Evolutionary conservation across 2,329 filamentous ascomycete species (phyloP), one percentile per base, ranked within the genome.

Genomic region (Trichoderma sp.): DNA sequence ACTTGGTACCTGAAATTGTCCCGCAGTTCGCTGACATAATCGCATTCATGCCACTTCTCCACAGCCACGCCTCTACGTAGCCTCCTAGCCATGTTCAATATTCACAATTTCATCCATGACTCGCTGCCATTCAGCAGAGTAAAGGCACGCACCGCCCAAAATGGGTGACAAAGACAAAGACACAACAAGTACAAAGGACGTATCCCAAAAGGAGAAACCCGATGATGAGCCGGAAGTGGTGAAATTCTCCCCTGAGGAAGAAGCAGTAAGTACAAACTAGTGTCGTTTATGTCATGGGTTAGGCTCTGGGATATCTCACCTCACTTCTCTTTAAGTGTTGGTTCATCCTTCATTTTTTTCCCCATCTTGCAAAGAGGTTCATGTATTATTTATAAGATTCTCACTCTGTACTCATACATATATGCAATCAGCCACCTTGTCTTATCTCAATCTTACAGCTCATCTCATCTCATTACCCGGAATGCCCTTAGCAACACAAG

Each of bases 231-330:
- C 71, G 0, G 78, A 80, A n/a, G 76, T 76, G 68, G 63, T 78
- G 28, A 74, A 80, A 78, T 88, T 89, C 75, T 79, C 87, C 1
- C 84, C 87, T 2, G 86, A 89, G 71, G 86, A 90, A 77, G 88
- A 90, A 82, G 84, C 84, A 75, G 87, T 86, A 83, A 78, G 85
- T 43, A 1, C 14, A 24, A 2, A 21, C 1, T 39, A 28, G 11
- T 21, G 1, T 11, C 39, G 30, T 30, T 56, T 26, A 66, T 51
- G 53, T 43, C 57, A 34, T 30, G 8, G 8, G 5, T 39, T 51
- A 34, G 57, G 26, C 53, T 61, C 53, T 21, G 12, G 8, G 28
- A 61, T 30, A 43, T 39, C 64, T 21, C 47, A 14, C 11, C 3
- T 67, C 15, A 14, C 24, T 2, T 43, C 12, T 2, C 4, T 4